Percentiles rank a stretch among this genome's conserved stretches.
phyloP scores from a whole-genome alignment of 2,329 filamentous ascomycete species.

The Aspergillus caelatus region DNA sequence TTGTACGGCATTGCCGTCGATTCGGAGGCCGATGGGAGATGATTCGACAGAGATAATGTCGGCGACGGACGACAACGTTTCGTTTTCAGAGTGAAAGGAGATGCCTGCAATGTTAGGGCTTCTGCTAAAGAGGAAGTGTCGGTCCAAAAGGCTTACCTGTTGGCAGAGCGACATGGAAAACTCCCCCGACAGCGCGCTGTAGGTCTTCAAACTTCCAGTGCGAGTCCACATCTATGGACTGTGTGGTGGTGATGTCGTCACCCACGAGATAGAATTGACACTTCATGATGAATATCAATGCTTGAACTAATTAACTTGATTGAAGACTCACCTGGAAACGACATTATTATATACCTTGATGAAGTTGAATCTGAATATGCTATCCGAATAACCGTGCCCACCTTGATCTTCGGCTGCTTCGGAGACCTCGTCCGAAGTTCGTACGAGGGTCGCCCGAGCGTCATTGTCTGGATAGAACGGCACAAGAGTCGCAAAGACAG shows the following conservation, averaged over 20 bases:
- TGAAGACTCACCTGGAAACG: background rate
- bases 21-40: slow-evolving; percentile 22
- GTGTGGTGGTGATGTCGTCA: slow-evolving; percentile 37
- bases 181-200: slow-evolving; percentile 54
- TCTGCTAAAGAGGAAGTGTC: background rate
- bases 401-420: background rate
- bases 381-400: background rate
- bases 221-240: slow-evolving; percentile 54
- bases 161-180: slow-evolving; percentile 49
- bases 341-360: slow-evolving; percentile 1
- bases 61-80: slow-evolving; percentile 8
- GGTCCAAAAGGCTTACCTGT: slow-evolving; percentile 43
- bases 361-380: slow-evolving; percentile 1
- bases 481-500: background rate
- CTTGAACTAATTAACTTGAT: background rate
- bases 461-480: slow-evolving; percentile 1
- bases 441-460: slow-evolving; percentile 14
- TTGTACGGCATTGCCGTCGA: slow-evolving; percentile 27
- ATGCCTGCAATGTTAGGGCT: slow-evolving; percentile 8
- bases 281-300: slow-evolving; percentile 6
- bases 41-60: slow-evolving; percentile 8
- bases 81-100: slow-evolving; percentile 15
- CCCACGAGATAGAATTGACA: slow-evolving; percentile 23
- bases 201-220: slow-evolving; percentile 56
- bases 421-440: slow-evolving; percentile 11